These are phyloP conservation scores for Carex sylvatica DNA, from an alignment of 202 grass and related monocot genomes.

Conservation along the genomic window DNA sequence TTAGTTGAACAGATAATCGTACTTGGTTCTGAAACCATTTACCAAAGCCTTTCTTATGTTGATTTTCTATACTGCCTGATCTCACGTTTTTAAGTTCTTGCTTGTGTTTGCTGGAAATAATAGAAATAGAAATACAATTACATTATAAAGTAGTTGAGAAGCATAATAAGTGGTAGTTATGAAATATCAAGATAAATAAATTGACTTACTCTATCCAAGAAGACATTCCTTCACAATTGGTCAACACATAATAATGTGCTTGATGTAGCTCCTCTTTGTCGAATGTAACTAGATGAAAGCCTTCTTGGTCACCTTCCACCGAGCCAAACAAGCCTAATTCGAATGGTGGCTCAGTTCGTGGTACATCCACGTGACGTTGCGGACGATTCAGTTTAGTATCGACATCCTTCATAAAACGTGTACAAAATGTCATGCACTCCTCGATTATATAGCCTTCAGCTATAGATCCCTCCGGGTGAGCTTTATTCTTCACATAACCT, in stretches of 20 bases:
- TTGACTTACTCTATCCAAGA: background rate
- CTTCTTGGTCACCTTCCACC: too few species aligned
- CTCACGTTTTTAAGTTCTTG: background rate
- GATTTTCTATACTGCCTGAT: background rate
- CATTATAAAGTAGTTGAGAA: background rate
- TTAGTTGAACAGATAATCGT: background rate
- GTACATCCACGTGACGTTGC: background rate
- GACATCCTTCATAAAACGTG: background rate
- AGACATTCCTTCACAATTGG: background rate
- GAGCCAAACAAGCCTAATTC: too few species aligned
- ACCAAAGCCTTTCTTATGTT: background rate
- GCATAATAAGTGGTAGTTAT: background rate
- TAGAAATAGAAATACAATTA: background rate
- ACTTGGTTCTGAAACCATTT: background rate
- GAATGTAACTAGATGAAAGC: background rate
- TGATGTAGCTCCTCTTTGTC: background rate
- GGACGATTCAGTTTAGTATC: conserved; percentile 28
- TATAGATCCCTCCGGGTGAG: conserved; percentile 11
- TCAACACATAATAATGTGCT: background rate
- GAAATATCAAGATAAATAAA: background rate
- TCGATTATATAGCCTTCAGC: background rate
- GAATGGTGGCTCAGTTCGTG: background rate
- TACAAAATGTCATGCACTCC: conserved; percentile 17
- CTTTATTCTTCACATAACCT: conserved; percentile 16
- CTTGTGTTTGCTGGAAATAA: background rate